Base-by-base conservation (phyloP, 2,329 filamentous ascomycete genomes). In the Colletotrichum sojae region DNA sequence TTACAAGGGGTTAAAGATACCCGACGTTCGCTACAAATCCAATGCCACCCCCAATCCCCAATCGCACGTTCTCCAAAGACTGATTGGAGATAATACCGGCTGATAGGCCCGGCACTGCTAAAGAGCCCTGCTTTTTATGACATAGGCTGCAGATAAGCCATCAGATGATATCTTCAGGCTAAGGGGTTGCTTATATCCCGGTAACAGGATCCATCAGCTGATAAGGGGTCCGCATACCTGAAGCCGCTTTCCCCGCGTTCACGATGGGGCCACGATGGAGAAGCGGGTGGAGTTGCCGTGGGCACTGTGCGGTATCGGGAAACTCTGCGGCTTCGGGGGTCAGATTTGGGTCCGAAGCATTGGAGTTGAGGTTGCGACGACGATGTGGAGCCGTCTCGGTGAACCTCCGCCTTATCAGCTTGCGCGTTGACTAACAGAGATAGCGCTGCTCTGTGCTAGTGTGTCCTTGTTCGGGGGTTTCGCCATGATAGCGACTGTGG, bases 361-460 rank as follows among this genome's bases (percentile, higher is more conserved):
- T 48, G 66, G 51, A 45, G 20, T 9, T 20, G 8, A 22, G 15
- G 39, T 40, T 40, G 18, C 27, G 54, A 54, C 45, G 43, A 39
- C 39, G 12, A 10, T 39, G 66, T 69, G 66, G 66, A 60, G 61
- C 20, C 45, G 12, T 46, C 36, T 69, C 66, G 66, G 66, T 56
- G 66, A 69, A 69, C 55, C 62, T 69, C 66, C 66, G 66, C 62
- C 66, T 69, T 69, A 69, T 69, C 66, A 66, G 66, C 66, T 49
- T 60, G 55, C 40, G 66, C 62, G 49, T 69, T 69, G 66, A 69
- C 66, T 66, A 69, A 69, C 55, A 55, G 45, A 43, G 43, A 56
- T 66, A 60, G 45, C 49, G 22, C 12, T 36, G 40, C 27, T 31
- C 27, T 31, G 27, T 31, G 27, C 62, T 66, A 69, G 61, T 51